Conservation (phyloP, 139 green algal species). For the Penium margaritaceum region DNA sequence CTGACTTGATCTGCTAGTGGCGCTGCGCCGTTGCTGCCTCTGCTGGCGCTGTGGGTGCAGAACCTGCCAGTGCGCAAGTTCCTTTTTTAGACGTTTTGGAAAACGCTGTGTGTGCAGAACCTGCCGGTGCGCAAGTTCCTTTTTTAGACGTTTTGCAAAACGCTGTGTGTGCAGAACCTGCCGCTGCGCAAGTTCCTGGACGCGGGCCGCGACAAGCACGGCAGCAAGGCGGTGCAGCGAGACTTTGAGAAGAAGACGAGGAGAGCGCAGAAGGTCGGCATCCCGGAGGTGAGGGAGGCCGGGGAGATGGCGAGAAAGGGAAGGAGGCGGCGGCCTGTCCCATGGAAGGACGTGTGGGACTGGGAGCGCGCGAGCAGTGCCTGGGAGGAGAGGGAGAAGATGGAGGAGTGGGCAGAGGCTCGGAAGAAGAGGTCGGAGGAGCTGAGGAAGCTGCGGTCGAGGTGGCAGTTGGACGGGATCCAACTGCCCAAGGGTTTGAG, state of each 20-base stretch:
- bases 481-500: no score
- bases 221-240: slow-evolving; percentile 13
- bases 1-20: no score
- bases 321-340: not conserved
- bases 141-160: no score
- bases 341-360: slow-evolving; percentile 39
- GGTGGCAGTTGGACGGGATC: no score
- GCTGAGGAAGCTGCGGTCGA: not conserved
- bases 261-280: slow-evolving; percentile 7
- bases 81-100: no score
- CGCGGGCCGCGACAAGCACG: slow-evolving; percentile 28
- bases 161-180: no score
- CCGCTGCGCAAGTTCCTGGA: slow-evolving; percentile 32
- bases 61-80: slow-evolving; percentile 28
- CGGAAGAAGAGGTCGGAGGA: slow-evolving; percentile 26
- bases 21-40: no score
- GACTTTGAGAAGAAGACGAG: slow-evolving; percentile 37
- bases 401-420: slow-evolving; percentile 22
- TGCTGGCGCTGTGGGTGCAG: no score
- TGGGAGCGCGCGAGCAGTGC: slow-evolving; percentile 35
- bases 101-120: no score
- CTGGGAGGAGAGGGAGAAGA: slow-evolving; percentile 33
- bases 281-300: not conserved
- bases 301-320: slow-evolving; percentile 7
- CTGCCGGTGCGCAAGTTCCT: slow-evolving; percentile 32